These are phyloP conservation scores for Millerago galiae DNA, from an alignment of 805 yeast species.

Conservation along the genomic window DNA sequence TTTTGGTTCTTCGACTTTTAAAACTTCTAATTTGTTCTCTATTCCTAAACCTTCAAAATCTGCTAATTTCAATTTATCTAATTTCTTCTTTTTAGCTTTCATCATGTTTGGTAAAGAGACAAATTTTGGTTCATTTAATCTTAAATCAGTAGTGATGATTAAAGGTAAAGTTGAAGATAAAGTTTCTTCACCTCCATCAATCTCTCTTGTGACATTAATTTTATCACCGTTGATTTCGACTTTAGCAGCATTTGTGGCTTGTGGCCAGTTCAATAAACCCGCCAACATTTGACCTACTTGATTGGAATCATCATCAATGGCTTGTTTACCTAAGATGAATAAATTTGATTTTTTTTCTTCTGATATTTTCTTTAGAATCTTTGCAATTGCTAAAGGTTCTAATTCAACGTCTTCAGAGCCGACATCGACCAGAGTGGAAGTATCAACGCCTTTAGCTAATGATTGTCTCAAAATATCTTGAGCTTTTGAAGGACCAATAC, in stretches of 20 bases:
- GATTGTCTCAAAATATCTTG: slow-evolving; percentile 87
- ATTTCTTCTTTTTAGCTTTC: slow-evolving; percentile 97
- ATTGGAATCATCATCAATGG: slow-evolving; percentile 91
- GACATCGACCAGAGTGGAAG: slow-evolving; percentile 74
- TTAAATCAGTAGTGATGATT: slow-evolving; percentile 85
- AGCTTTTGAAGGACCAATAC: slow-evolving; percentile 81
- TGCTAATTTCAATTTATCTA: slow-evolving; percentile 55
- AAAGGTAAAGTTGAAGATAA: slow-evolving; percentile 73
- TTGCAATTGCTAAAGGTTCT: slow-evolving; percentile 89
- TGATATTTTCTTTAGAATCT: slow-evolving; percentile 67
- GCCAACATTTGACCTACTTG: slow-evolving; percentile 98
- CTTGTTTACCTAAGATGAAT: slow-evolving; percentile 90
- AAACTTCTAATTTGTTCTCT: slow-evolving; percentile 54
- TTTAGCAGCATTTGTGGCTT: slow-evolving; percentile 90
- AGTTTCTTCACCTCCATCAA: slow-evolving; percentile 92
- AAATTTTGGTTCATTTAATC: slow-evolving; percentile 92
- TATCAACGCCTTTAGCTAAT: slow-evolving; percentile 91
- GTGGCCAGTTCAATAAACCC: slow-evolving; percentile 91
- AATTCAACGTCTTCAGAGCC: slow-evolving; percentile 46
- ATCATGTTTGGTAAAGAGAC: slow-evolving; percentile 94
- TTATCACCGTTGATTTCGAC: slow-evolving; percentile 55
- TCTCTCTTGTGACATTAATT: slow-evolving; percentile 77
- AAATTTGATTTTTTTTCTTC: slow-evolving; percentile 68
- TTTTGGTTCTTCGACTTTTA: slow-evolving; percentile 82
- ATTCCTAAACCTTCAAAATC: slow-evolving; percentile 63